Evolutionary conservation across 805 yeast genomes (phyloP), one percentile per base, ranked within the genome.

Genomic region (Ogataea ganodermae): DNA sequence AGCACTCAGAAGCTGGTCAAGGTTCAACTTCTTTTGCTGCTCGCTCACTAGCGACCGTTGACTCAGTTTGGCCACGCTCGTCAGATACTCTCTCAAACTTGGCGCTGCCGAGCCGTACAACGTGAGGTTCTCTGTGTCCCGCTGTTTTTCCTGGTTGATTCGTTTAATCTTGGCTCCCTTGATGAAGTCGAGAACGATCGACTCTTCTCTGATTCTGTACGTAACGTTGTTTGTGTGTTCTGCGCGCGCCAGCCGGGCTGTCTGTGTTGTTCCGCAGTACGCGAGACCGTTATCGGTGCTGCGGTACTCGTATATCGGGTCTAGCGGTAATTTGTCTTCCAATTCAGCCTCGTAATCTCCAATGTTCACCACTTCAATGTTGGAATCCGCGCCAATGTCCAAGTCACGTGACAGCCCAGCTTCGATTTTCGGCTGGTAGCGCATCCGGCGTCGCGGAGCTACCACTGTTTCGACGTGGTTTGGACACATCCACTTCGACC

Each of bases 401-500:
- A 72, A 69, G 45, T 84, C 84, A 31, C 83, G 69, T 1, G 76
- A 62, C 47, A 81, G 68, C 17, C 71, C 66, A 3, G 86, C 84
- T 47, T 84, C 86, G 6, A 82, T 62, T 20, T 75, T 67, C 4
- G 73, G 66, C 37, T 80, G 80, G 53, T 75, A 78, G 54, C 73
- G 77, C 54, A 78, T 72, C 59, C 75, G 71, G 43, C 89, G 68
- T 46, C 74, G 68, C 12, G 72, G 55, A 24, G 73, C 73, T n/a
- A 74, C 52, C 18, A 79, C 64, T 35, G 67, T 71, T 39, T 78
- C 86, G 17, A 81, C 79, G 68, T 89, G 97, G 56, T 86, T 84
- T 2, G 97, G 98, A 66, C 96, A 94, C 69, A 80, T 83, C 98
- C 97, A 92, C 64, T 84, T 87, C 37, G 74, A 73, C 1, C 94